These are phyloP conservation scores for Syzygium aromaticum DNA, from an alignment of 345 rosid genomes.

Conservation along the genomic window DNA sequence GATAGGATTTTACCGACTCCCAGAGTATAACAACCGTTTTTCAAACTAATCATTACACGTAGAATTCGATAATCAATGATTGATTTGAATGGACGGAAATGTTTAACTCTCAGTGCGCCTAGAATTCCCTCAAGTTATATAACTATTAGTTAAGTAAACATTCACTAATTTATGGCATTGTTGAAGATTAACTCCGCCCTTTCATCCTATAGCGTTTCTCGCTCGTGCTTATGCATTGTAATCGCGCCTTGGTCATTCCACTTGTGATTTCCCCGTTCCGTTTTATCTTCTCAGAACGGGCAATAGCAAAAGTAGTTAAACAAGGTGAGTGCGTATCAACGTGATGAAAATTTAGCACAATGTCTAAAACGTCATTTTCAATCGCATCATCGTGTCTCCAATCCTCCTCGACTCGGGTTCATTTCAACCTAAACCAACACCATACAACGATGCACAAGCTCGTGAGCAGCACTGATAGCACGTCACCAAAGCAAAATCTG, in stretches of 20 bases:
- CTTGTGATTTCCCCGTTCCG: neutral
- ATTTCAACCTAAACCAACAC: neutral
- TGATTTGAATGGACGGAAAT: neutral
- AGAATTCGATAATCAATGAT: neutral
- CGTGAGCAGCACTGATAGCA: neutral
- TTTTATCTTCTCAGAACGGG: too few relatives aligned
- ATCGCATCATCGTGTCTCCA: neutral
- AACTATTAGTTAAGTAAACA: neutral
- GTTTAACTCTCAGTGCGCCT: neutral
- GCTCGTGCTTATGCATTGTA: neutral
- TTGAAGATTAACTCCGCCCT: neutral
- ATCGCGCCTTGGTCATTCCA: neutral
- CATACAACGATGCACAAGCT: neutral
- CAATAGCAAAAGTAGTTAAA: neutral
- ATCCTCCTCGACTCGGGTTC: neutral
- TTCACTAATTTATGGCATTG: neutral
- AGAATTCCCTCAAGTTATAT: neutral
- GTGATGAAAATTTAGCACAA: neutral
- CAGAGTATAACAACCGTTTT: too few relatives aligned
- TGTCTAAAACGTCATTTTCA: neutral
- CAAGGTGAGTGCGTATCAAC: neutral
- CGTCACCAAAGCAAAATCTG: neutral
- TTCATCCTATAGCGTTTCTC: neutral
- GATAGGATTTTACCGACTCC: too few relatives aligned
- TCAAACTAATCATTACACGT: neutral